Percentiles rank a stretch among this genome's conserved stretches.
Evolutionary conservation across 148 eudicot species (phyloP).

Genomic region (Vaccinium vitisidaea): DNA sequence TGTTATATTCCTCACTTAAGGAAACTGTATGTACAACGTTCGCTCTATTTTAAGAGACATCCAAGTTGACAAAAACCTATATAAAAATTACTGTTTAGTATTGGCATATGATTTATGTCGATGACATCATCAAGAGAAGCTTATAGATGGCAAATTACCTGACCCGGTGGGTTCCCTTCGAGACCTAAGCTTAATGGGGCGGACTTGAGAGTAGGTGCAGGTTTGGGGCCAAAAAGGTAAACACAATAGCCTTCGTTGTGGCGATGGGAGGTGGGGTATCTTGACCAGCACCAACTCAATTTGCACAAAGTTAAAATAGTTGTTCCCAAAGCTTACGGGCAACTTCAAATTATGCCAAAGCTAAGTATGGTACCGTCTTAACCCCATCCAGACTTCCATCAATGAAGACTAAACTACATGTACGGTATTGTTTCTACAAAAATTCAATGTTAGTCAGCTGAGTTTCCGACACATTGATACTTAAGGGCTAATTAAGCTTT

Average conservation of each 20-base stretch:
- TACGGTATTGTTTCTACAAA: background rate
- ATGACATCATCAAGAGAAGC: background rate
- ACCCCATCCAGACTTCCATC: background rate
- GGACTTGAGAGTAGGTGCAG: background rate
- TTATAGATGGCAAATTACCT: background rate
- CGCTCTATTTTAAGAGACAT: background rate
- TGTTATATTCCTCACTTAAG: background rate
- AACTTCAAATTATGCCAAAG: background rate
- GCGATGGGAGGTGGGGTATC: background rate
- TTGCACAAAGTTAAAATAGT: background rate
- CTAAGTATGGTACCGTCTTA: background rate
- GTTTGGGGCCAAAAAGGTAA: background rate
- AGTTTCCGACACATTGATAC: background rate
- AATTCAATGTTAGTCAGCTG: background rate
- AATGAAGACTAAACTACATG: background rate
- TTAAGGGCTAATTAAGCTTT: background rate
- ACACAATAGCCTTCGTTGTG: background rate
- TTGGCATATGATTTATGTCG: background rate
- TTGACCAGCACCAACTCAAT: background rate
- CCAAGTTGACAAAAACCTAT: background rate
- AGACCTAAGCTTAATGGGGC: background rate
- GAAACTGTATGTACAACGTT: background rate
- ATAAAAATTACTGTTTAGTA: background rate
- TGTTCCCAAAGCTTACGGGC: too few species aligned
- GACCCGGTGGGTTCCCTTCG: background rate